Evolutionary conservation across 345 rosid genomes (phyloP), one percentile per base, ranked within the genome.

Genomic region (Geranium rotundifolium): DNA sequence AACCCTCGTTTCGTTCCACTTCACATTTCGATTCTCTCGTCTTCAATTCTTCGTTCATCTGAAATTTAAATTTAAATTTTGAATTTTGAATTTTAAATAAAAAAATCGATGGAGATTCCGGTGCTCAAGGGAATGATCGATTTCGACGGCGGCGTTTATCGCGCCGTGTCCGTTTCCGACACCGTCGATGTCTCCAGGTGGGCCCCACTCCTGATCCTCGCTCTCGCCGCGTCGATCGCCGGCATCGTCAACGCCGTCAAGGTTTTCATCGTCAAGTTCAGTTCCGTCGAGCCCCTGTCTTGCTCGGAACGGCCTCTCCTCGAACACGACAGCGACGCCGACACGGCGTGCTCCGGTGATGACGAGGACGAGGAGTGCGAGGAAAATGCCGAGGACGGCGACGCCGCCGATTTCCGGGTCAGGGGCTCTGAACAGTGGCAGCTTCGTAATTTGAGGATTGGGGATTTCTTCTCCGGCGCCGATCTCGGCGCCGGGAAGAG

Each of bases 41-140:
- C 4, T 46, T 7, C 17, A 4, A 9, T 64, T 46, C 29, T 39
- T 46, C 3, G 7, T 41, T 34, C 56, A 46, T 0, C 16, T 46
- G 15, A 46, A 46, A 37, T 37, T 37, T 1, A 37, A 6, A 37
- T 6, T 37, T 37, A 1, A 6, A 10, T 1, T 37, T 9, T 46
- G 3, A 34, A 34, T 10, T 46, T n/a, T n/a, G n/a, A n/a, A n/a
- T n/a, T n/a, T n/a, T n/a, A n/a, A n/a, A n/a, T n/a, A n/a, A n/a
- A n/a, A n/a, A 9, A 46, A 46, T 14, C 52, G 52, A 87, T 91
- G 96, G 91, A 88, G 62, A 77, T 88, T 16, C 84, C 91, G 1
- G 81, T 88, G 7, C 72, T 84, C 37, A 75, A 81, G 60, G 74
- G 88, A 61, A 76, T 91, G 59, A 71, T 73, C 63, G 86, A 88